Conservation (phyloP, 2,329 filamentous ascomycete species). For the Trichoderma semiorbis region DNA sequence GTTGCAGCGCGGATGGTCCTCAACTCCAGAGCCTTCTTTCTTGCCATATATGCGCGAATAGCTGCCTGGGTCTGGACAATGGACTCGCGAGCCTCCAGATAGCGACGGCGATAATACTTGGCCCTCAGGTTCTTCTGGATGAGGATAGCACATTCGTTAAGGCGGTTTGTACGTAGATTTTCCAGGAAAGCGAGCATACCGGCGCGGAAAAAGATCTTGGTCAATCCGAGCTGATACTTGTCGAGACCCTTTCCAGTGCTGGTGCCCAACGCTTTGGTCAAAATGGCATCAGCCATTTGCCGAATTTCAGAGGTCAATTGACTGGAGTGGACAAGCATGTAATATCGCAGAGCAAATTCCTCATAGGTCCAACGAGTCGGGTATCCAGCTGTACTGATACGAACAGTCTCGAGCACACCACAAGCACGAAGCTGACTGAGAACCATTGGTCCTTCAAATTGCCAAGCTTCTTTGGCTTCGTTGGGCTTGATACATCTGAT, state of each 20-base stretch:
- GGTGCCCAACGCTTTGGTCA: constrained; percentile 81
- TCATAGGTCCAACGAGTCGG: constrained; percentile 98
- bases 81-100: constrained; percentile 78
- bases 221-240: constrained; percentile 96
- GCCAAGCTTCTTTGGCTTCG: constrained; percentile 94
- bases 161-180: constrained; percentile 81
- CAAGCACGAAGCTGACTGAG: constrained; percentile 94
- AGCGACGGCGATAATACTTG: constrained; percentile 91
- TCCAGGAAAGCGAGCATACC: constrained; percentile 98
- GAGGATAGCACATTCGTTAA: constrained; percentile 93
- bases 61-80: constrained; percentile 78
- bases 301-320: constrained; percentile 93
- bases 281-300: constrained; percentile 88
- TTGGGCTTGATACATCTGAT: constrained; percentile 99
- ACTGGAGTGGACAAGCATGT: constrained; percentile 89
- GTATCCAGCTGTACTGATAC: constrained; percentile 96
- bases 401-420: constrained; percentile 96
- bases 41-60: constrained; percentile 72
- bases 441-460: constrained; percentile 98
- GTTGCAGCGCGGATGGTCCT: constrained; percentile 84
- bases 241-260: constrained; percentile 71
- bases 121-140: constrained; percentile 97
- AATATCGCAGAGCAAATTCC: constrained; percentile 95
- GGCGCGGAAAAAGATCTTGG: constrained; percentile 98
- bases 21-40: constrained; percentile 73